Evolutionary conservation across 768 basidiomycete species (phyloP), one percentile per base, ranked within the genome.

Genomic region (Sporobolomyces roseus): DNA sequence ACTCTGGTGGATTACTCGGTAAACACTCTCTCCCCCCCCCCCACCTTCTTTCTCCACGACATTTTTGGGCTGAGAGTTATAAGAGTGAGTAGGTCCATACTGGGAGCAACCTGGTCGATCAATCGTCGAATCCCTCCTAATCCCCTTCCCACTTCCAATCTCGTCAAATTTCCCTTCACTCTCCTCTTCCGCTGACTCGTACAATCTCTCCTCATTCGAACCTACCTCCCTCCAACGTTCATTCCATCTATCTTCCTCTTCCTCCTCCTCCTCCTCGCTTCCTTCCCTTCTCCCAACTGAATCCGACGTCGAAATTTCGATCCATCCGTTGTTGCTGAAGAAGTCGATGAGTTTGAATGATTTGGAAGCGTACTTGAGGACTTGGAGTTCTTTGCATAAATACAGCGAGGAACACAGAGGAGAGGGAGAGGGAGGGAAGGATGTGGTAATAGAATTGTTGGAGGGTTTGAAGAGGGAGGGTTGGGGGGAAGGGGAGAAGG

Each of bases 71-170:
- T n/a, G n/a, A n/a, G n/a, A n/a, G n/a, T n/a, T n/a, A n/a, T n/a
- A n/a, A n/a, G n/a, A n/a, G n/a, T n/a, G 38, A 17, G 89, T 8
- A 68, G 90, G 90, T 1, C 83, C 85, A 2, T 84, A 90, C 75
- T 92, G 89, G 83, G 83, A 91, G 73, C 85, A 87, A 35, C 90
- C 91, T 0, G 91, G 91, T 21, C 83, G 91, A 17, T 84, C 84
- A 0, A 86, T 91, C 69, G 82, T 92, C 29, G 87, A 89, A 63
- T 82, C 82, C 9, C 85, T 89, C 74, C 83, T 92, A 4, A 81
- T 85, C 10, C 84, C 85, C 33, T 83, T 92, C n/a, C 88, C 77
- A 2, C 77, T 79, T 70, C 79, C 79, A 3, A 30, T 56, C n/a
- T 0, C 61, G 5, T 21, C 33, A 21, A 51, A 45, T 52, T 25